A percentile compares a stretch with the other conserved stretches of the same genome.
These are phyloP conservation scores for Venturia nashicola DNA, from an alignment of 2,329 filamentous ascomycete genomes.

Conservation along the genomic window DNA sequence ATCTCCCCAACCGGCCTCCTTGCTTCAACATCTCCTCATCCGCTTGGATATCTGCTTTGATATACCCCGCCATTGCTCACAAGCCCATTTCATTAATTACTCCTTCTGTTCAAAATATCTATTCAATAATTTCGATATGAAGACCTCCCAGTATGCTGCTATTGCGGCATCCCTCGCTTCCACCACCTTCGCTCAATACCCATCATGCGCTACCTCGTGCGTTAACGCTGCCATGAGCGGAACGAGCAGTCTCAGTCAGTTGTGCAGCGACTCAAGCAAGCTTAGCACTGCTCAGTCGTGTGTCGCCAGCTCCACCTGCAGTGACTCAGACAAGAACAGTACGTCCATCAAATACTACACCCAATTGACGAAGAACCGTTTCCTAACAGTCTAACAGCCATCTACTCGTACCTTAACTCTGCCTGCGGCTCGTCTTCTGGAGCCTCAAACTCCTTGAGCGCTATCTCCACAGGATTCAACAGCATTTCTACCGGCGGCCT, in stretches of 20 bases:
- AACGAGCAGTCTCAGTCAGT: neutral
- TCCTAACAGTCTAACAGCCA: neutral
- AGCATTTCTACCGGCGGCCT: neutral
- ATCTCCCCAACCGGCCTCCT: neutral
- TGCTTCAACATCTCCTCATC: neutral
- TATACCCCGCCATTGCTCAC: neutral
- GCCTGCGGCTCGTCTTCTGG: neutral
- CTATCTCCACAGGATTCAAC: neutral
- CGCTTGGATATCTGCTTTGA: neutral
- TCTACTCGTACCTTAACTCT: neutral
- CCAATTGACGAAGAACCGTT: neutral
- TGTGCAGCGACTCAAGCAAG: conserved; percentile 1
- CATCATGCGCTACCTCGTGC: conserved; percentile 1
- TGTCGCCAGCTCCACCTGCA: neutral
- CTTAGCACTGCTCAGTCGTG: neutral
- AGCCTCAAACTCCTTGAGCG: neutral
- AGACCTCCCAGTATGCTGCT: conserved; percentile 5
- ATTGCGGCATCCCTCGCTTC: conserved; percentile 4
- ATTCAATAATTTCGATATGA: conserved; percentile 3
- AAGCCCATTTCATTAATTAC: neutral
- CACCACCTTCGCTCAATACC: conserved; percentile 2
- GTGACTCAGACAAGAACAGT: neutral
- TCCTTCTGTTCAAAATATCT: neutral
- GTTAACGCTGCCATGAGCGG: neutral
- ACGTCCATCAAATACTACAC: neutral